Percentiles rank a stretch among this genome's conserved stretches.
Conservation (phyloP, 106 monocot species). For the Chionographis japonica region DNA sequence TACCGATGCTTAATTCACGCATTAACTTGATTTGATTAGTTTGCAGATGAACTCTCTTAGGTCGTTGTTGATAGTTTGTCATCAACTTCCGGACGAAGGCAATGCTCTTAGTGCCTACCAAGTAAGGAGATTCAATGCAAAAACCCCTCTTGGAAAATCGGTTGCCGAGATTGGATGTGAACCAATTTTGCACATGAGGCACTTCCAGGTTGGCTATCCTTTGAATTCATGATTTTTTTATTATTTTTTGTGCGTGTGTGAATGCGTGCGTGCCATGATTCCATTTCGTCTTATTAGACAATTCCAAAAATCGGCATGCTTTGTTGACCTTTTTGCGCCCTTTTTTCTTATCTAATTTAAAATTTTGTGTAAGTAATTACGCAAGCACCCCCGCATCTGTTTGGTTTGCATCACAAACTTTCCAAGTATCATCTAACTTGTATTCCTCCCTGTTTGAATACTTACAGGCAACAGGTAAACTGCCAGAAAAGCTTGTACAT, state of each 20-base stretch:
- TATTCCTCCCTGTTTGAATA: background rate
- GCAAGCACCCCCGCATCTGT: too few species aligned
- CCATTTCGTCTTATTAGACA: too few species aligned
- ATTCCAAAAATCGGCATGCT: too few species aligned
- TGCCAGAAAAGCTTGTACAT: conserved; percentile 61
- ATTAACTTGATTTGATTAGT: background rate
- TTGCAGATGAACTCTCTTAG: conserved; percentile 91
- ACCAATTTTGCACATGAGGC: conserved; percentile 93
- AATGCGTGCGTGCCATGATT: background rate
- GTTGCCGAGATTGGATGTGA: conserved; percentile 96
- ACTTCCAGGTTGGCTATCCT: conserved; percentile 71
- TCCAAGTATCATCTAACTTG: background rate
- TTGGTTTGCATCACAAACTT: background rate
- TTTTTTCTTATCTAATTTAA: too few species aligned
- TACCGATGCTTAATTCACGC: too few species aligned
- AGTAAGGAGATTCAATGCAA: conserved; percentile 58
- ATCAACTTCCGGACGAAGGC: conserved; percentile 68
- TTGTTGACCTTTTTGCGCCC: too few species aligned
- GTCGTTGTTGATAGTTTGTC: conserved; percentile 66
- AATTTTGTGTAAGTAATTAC: too few species aligned
- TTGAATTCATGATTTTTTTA: background rate
- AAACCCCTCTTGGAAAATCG: conserved; percentile 81
- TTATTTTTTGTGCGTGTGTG: background rate
- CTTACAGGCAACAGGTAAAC: conserved; percentile 44
- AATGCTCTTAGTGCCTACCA: conserved; percentile 40